Conservation (phyloP, 176 grass and related monocot species). For the Poa pratensis region DNA sequence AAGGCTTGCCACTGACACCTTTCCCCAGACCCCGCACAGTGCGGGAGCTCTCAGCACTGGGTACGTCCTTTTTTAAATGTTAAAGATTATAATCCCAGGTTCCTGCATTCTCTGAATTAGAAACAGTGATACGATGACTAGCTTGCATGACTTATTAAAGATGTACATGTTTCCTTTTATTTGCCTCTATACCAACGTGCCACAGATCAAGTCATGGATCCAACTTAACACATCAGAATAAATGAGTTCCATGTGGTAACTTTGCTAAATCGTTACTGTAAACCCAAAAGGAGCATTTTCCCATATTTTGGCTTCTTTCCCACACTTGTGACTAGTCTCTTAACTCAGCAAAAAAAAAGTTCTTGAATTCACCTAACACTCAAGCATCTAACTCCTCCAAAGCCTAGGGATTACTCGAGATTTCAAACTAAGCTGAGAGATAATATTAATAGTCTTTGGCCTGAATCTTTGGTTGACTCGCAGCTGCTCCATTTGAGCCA, state of each 20-base stretch:
- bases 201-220: neutral
- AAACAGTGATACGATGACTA: neutral
- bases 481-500: neutral
- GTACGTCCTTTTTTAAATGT: too few relatives aligned
- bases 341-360: neutral
- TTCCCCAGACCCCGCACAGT: too few relatives aligned
- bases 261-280: neutral
- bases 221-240: neutral
- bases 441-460: neutral
- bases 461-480: neutral
- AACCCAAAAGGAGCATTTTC: neutral
- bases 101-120: neutral
- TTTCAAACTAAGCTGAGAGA: neutral
- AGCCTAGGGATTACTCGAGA: neutral
- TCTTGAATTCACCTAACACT: neutral
- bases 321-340: neutral
- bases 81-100: neutral
- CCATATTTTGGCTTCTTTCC: slow-evolving; percentile 18
- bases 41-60: too few relatives aligned
- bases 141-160: neutral
- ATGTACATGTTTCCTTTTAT: neutral
- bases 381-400: neutral
- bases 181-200: neutral
- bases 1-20: too few relatives aligned
- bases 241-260: slow-evolving; percentile 12